Conservation (phyloP, 306 rosid genomes). For the Cyamopsis tetragonoloba region DNA sequence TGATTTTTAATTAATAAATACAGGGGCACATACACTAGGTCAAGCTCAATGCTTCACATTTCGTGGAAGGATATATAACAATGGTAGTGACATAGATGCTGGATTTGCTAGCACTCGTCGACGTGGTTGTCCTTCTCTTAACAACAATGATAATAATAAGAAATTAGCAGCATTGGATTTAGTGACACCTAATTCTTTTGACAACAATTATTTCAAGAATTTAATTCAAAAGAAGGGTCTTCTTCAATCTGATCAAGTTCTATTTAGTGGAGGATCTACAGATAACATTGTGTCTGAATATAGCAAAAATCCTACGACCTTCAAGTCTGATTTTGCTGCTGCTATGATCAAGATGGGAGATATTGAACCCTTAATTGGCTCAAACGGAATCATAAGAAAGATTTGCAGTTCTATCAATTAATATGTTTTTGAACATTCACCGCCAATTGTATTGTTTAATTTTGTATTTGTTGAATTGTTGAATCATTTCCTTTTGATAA, state of each 20-base stretch:
- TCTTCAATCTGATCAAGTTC: slow-evolving; percentile 44
- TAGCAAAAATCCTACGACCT: slow-evolving; percentile 26
- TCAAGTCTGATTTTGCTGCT: slow-evolving; percentile 34
- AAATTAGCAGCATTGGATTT: slow-evolving; percentile 50
- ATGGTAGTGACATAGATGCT: slow-evolving; percentile 41
- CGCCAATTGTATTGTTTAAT: neutral
- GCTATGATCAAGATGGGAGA: slow-evolving; percentile 45
- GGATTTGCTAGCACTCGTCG: slow-evolving; percentile 46
- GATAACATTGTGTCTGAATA: slow-evolving; percentile 27
- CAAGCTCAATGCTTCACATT: slow-evolving; percentile 51
- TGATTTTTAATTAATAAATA: no score
- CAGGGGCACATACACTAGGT: slow-evolving; percentile 53
- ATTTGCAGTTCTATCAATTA: slow-evolving; percentile 27
- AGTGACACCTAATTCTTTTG: slow-evolving; percentile 58
- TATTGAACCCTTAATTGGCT: slow-evolving; percentile 12
- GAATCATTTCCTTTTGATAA: neutral
- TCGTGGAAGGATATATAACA: slow-evolving; percentile 47
- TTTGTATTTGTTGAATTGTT: neutral
- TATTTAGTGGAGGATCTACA: slow-evolving; percentile 32
- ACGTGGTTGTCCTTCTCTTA: slow-evolving; percentile 35
- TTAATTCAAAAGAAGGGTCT: slow-evolving; percentile 56
- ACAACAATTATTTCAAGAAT: slow-evolving; percentile 53
- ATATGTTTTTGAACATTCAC: neutral
- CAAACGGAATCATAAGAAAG: slow-evolving; percentile 25
- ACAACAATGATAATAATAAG: neutral